Conservation (phyloP, 2,329 filamentous ascomycete genomes). For the Sporothrix brasiliensis region DNA sequence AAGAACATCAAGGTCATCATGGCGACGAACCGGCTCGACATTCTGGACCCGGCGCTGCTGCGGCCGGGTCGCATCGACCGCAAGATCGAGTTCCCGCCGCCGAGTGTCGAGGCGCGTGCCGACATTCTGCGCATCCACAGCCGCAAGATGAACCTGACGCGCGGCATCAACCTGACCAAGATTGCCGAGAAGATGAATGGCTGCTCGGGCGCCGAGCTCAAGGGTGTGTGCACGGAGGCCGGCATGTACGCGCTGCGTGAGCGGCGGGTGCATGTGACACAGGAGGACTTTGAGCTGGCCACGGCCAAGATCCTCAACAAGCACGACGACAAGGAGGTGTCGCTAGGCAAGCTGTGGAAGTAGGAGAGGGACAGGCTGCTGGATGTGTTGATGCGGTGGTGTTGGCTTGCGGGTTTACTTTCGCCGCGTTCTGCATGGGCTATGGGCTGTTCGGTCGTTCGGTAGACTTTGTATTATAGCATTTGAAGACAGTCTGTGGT, state of each 20-base stretch:
- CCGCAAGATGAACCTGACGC: conserved; percentile 96
- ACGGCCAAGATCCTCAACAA: conserved; percentile 99
- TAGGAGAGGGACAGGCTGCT: conserved; percentile 5
- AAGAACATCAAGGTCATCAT: conserved; percentile 99
- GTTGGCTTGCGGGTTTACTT: background rate
- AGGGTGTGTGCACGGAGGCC: conserved; percentile 97
- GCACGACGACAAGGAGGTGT: conserved; percentile 95
- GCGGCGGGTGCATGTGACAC: conserved; percentile 94
- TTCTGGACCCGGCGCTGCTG: conserved; percentile 90
- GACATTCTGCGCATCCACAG: conserved; percentile 98
- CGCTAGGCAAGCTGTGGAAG: conserved; percentile 76
- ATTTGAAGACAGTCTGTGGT: conserved; percentile 17
- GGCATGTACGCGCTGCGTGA: conserved; percentile 98
- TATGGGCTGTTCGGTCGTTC: background rate
- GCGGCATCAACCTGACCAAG: conserved; percentile 96
- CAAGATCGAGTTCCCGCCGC: conserved; percentile 98
- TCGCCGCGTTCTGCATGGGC: background rate
- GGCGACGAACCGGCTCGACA: conserved; percentile 97
- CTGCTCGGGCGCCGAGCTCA: conserved; percentile 94
- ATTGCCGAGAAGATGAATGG: conserved; percentile 99
- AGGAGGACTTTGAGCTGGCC: conserved; percentile 97
- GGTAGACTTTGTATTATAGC: conserved; percentile 25
- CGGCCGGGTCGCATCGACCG: conserved; percentile 97
- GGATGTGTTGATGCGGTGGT: background rate
- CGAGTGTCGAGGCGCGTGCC: conserved; percentile 91